Evolutionary conservation across 805 yeast species (phyloP).

Genomic region (Wickerhamiella australiensis): DNA sequence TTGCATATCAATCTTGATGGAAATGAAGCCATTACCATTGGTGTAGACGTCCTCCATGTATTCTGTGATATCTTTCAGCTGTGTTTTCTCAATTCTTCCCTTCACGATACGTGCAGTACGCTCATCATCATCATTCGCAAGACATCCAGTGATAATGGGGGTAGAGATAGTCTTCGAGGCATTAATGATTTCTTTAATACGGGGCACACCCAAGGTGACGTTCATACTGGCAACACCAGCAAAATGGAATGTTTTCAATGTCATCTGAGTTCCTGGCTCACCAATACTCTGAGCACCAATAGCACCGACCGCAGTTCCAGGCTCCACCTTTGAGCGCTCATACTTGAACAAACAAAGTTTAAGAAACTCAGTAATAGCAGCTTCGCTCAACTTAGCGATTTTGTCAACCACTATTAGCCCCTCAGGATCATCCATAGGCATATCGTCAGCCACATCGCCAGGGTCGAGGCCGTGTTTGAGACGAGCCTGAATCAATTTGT

Average conservation of each 20-base stretch:
- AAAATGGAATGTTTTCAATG: constrained; percentile 90
- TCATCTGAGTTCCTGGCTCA: constrained; percentile 99
- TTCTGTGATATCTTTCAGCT: constrained; percentile 71
- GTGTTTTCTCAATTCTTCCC: constrained; percentile 91
- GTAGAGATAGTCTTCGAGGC: constrained; percentile 93
- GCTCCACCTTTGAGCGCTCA: constrained; percentile 84
- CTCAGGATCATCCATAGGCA: constrained; percentile 27
- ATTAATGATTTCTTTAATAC: constrained; percentile 96
- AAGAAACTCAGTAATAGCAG: constrained; percentile 52
- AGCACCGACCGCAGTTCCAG: constrained; percentile 99
- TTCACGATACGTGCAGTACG: constrained; percentile 97
- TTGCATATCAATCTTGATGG: constrained; percentile 66
- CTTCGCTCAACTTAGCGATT: constrained; percentile 45
- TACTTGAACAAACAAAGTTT: constrained; percentile 70
- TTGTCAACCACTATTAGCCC: constrained; percentile 27
- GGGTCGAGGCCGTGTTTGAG: constrained; percentile 39
- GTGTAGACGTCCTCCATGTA: constrained; percentile 90
- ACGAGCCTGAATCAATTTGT: constrained; percentile 45
- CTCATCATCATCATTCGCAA: constrained; percentile 88
- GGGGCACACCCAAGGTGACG: constrained; percentile 97
- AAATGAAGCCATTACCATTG: constrained; percentile 62
- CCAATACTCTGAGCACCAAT: constrained; percentile 99
- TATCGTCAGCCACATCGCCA: constrained; percentile 32
- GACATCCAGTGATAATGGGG: constrained; percentile 87
- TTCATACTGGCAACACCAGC: constrained; percentile 99